Evolutionary conservation across 2,329 filamentous ascomycete genomes (phyloP).

Genomic region (Colletotrichum tanaceti): DNA sequence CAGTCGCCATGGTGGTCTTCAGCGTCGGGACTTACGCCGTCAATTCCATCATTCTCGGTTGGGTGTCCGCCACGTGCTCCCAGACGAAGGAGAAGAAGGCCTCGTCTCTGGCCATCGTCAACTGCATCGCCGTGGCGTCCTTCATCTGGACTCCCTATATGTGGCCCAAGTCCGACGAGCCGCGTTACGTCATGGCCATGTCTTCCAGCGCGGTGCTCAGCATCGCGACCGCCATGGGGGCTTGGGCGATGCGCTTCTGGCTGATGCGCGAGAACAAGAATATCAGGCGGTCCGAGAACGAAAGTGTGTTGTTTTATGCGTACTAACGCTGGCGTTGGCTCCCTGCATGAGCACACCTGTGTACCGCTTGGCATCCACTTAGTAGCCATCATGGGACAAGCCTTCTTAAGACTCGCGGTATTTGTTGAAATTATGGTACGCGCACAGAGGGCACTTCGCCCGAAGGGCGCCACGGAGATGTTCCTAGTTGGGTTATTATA

Average conservation of each 20-base stretch:
- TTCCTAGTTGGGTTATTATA: no score
- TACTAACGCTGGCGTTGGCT: constrained; percentile 29
- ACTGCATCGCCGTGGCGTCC: constrained; percentile 39
- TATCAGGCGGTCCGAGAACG: constrained; percentile 42
- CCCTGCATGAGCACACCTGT: no score
- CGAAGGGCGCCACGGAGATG: no score
- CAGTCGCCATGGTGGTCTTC: constrained; percentile 47
- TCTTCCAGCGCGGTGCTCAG: constrained; percentile 43
- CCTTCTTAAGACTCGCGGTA: no score
- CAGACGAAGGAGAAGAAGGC: constrained; percentile 56
- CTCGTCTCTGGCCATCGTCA: constrained; percentile 49
- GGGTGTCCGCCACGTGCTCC: constrained; percentile 51
- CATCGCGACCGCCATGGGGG: constrained; percentile 32
- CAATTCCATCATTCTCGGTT: constrained; percentile 53
- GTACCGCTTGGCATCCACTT: no score
- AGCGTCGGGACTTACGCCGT: constrained; percentile 47
- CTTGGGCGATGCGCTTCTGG: constrained; percentile 42
- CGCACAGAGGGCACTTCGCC: no score
- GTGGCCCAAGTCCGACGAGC: constrained; percentile 49
- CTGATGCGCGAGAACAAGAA: constrained; percentile 43
- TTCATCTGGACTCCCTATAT: constrained; percentile 43
- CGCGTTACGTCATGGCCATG: constrained; percentile 47
- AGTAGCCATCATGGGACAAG: no score
- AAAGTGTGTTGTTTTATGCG: constrained; percentile 42
- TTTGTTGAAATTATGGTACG: no score